Evolutionary conservation across 1,284 basidiomycete species (phyloP).

Genomic region (Trametes pubescens): DNA sequence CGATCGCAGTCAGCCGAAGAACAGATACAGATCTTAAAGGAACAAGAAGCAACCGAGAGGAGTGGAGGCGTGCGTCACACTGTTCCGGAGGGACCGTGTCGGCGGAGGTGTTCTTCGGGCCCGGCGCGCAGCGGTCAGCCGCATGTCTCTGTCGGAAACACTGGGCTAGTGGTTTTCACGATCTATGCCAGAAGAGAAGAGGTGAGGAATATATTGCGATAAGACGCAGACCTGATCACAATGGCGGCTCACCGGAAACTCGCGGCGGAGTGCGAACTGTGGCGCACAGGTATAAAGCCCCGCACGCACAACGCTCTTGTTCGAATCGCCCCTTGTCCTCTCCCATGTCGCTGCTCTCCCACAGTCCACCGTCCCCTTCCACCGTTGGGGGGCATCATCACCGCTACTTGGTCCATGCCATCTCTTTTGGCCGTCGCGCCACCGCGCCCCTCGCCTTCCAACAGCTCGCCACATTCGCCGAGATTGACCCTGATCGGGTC

Average conservation of each 20-base stretch:
- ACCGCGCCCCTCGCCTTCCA: neutral
- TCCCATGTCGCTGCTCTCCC: neutral
- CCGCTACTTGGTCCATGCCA: neutral
- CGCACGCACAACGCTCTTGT: neutral
- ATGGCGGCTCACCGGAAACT: slow-evolving; percentile 14
- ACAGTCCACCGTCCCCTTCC: neutral
- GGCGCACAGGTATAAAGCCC: slow-evolving; percentile 8
- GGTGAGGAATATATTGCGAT: slow-evolving; percentile 1
- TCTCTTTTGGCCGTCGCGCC: neutral
- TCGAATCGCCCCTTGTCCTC: slow-evolving; percentile 15
- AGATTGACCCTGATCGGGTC: neutral
- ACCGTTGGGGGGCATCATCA: neutral
- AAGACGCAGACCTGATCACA: neutral
- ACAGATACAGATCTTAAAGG: neutral
- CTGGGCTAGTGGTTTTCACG: no score
- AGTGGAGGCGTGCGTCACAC: neutral
- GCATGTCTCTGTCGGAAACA: neutral
- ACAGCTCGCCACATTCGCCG: neutral
- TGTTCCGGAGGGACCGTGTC: neutral
- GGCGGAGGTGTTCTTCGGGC: neutral
- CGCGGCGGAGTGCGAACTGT: slow-evolving; percentile 23
- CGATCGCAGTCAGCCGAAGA: neutral
- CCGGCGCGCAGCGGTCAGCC: neutral
- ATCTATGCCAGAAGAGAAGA: slow-evolving; percentile 1
- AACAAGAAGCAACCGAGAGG: neutral